phyloP scores from a whole-genome alignment of 495 filamentous ascomycete genomes.

The Penicillium silybi region DNA sequence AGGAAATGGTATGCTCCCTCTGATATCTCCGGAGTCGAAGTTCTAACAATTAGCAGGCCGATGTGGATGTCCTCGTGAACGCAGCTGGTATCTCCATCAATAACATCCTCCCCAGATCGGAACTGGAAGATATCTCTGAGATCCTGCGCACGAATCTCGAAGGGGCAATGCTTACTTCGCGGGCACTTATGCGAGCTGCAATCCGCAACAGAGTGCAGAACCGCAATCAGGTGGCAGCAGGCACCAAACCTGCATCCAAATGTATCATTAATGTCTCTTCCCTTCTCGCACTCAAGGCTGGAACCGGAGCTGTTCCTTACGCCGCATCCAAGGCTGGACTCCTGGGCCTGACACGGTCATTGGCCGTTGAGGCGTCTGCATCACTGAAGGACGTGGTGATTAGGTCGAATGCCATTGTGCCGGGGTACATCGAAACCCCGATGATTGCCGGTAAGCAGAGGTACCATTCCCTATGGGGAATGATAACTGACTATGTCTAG shows the following conservation, averaged over 20 bases:
- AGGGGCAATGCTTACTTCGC: conserved; percentile 65
- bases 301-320: conserved; percentile 65
- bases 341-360: conserved; percentile 67
- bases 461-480: not conserved
- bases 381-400: conserved; percentile 44
- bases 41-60: conserved; percentile 18
- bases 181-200: conserved; percentile 45
- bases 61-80: conserved; percentile 67
- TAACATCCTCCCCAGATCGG: conserved; percentile 50
- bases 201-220: conserved; percentile 35
- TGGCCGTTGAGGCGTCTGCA: conserved; percentile 56
- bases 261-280: conserved; percentile 82
- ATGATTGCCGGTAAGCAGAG: conserved; percentile 64
- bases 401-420: conserved; percentile 76
- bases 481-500: conserved; percentile 12
- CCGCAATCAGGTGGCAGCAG: conserved; percentile 11
- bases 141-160: conserved; percentile 66
- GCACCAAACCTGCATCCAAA: conserved; percentile 22
- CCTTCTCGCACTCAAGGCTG: conserved; percentile 60
- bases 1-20: conserved; percentile 33
- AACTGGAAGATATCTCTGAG: conserved; percentile 35
- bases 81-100: conserved; percentile 66
- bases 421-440: conserved; percentile 74
- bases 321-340: conserved; percentile 78
- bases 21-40: not conserved